phyloP scores from a whole-genome alignment of 768 basidiomycete species.

The Lactarius indigo region DNA sequence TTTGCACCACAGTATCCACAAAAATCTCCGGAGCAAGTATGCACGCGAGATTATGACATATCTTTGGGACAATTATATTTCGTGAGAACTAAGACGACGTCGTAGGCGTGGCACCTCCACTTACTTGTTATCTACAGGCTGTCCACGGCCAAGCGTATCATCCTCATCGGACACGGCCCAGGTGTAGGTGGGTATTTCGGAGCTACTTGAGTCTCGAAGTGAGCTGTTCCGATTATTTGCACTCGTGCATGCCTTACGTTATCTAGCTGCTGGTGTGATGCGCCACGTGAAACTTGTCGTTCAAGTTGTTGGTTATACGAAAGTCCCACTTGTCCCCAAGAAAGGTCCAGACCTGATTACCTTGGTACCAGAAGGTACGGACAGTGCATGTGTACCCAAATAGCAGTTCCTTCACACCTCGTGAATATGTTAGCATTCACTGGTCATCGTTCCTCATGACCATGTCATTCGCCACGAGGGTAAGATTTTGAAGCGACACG shows the following conservation, averaged over 20 bases:
- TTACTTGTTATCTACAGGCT: constrained; percentile 45
- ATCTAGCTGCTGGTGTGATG: constrained; percentile 49
- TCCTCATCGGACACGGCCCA: constrained; percentile 85
- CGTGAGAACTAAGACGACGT: constrained; percentile 45
- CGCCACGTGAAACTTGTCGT: constrained; percentile 32
- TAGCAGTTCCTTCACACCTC: constrained; percentile 3
- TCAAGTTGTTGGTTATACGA: constrained; percentile 25
- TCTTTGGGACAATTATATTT: constrained; percentile 95
- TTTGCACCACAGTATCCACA: constrained; percentile 19
- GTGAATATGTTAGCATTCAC: constrained; percentile 57
- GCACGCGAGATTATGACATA: constrained; percentile 67
- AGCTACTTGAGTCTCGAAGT: constrained; percentile 73
- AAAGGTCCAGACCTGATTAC: constrained; percentile 18
- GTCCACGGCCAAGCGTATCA: constrained; percentile 64
- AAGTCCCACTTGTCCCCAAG: constrained; percentile 25
- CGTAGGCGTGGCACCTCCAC: background rate
- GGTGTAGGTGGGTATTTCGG: constrained; percentile 75
- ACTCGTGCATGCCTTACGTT: background rate
- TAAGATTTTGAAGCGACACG: constrained; percentile 55
- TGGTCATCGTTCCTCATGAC: constrained; percentile 61
- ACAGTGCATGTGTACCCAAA: background rate
- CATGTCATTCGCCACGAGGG: constrained; percentile 49
- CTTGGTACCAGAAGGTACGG: constrained; percentile 72
- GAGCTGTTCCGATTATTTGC: constrained; percentile 27
- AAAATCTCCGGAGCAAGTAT: constrained; percentile 33